These are phyloP conservation scores for Rosa rugosa DNA, from an alignment of 306 rosid genomes.

Conservation along the genomic window DNA sequence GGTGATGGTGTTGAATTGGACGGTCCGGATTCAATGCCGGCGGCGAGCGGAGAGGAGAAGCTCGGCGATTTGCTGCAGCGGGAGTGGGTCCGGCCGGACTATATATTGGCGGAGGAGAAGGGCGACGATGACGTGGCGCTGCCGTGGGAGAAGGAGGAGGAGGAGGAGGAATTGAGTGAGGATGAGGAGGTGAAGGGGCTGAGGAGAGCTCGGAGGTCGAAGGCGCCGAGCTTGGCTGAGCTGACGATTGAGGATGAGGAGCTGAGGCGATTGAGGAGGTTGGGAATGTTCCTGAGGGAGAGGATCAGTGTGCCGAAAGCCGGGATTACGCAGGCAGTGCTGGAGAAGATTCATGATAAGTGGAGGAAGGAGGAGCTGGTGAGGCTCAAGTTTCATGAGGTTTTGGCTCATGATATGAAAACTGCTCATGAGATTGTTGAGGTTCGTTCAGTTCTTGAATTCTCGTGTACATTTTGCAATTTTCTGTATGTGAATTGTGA, in stretches of 20 bases:
- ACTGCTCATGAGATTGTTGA: constrained; percentile 82
- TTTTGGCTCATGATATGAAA: constrained; percentile 81
- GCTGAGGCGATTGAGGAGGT: constrained; percentile 62
- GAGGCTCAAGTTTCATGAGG: constrained; percentile 88
- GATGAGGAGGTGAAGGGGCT: constrained; percentile 39
- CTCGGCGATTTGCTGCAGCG: constrained; percentile 71
- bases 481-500: background rate
- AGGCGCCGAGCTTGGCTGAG: constrained; percentile 66
- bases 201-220: constrained; percentile 46
- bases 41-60: constrained; percentile 71
- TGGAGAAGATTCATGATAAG: constrained; percentile 66
- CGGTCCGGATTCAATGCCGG: constrained; percentile 25
- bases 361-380: constrained; percentile 87
- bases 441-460: constrained; percentile 43
- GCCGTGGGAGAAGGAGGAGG: constrained; percentile 73
- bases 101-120: constrained; percentile 36
- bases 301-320: constrained; percentile 79
- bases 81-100: constrained; percentile 83
- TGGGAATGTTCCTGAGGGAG: constrained; percentile 62
- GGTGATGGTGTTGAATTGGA: constrained; percentile 33
- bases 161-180: constrained; percentile 41
- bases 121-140: constrained; percentile 34
- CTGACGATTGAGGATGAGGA: constrained; percentile 84
- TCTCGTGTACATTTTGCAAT: background rate
- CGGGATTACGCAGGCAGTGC: constrained; percentile 70